Evolutionary conservation across 2,329 filamentous ascomycete genomes (phyloP).

Genomic region (Nakataea oryzae): DNA sequence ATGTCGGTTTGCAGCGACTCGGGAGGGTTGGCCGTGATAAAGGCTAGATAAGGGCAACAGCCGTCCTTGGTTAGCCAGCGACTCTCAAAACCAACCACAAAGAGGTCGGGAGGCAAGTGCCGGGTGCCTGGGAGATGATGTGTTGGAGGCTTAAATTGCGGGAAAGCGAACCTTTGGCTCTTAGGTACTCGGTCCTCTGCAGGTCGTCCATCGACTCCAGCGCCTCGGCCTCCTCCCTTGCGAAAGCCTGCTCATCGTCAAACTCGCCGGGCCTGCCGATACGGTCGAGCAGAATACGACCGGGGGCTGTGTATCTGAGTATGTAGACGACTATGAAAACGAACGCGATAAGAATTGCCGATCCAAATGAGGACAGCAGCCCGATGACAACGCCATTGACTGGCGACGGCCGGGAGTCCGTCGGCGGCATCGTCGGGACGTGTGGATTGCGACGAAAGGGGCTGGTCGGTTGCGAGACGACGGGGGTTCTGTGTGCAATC

Average conservation of each 20-base stretch:
- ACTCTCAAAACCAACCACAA: not conserved
- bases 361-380: conserved; percentile 87
- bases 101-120: not conserved
- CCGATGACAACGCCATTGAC: conserved; percentile 83
- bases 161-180: conserved; percentile 73
- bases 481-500: not conserved
- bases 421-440: conserved; percentile 24
- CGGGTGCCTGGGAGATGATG: not conserved
- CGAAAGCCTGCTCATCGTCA: conserved; percentile 93
- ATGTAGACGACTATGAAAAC: conserved; percentile 81
- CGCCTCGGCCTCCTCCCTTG: conserved; percentile 87
- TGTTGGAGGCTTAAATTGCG: not conserved
- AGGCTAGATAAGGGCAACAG: conserved; percentile 46
- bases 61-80: not conserved
- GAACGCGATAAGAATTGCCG: conserved; percentile 72
- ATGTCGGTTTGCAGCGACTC: conserved; percentile 96
- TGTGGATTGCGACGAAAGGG: not conserved
- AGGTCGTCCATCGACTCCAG: conserved; percentile 94
- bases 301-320: conserved; percentile 80
- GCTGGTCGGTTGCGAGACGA: not conserved
- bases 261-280: conserved; percentile 91
- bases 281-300: conserved; percentile 85
- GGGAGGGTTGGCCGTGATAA: conserved; percentile 85
- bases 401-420: not conserved
- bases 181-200: conserved; percentile 77